A percentile compares a stretch with the other conserved stretches of the same genome.
Conservation (phyloP, 352 stramenopile genomes). For the Pythium aristosporum region DNA sequence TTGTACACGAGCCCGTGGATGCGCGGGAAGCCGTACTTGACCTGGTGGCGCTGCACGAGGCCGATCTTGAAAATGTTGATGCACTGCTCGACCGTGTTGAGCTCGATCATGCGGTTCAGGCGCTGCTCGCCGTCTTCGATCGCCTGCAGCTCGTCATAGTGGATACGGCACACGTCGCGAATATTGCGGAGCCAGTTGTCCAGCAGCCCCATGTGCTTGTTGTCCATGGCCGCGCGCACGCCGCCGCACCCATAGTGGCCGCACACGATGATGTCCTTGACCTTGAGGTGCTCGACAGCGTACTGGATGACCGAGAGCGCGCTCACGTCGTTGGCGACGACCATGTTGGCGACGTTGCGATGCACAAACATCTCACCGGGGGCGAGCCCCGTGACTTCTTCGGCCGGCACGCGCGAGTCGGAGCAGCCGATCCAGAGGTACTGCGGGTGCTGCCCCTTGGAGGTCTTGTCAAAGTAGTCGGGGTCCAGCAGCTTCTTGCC, state of each 20-base stretch:
- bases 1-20: slow-evolving; percentile 89
- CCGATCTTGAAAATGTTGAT: slow-evolving; percentile 91
- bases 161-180: slow-evolving; percentile 86
- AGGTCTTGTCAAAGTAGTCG: slow-evolving; percentile 53
- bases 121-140: slow-evolving; percentile 83
- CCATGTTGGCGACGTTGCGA: slow-evolving; percentile 72
- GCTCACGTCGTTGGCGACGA: slow-evolving; percentile 39
- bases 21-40: slow-evolving; percentile 85
- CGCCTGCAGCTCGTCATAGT: slow-evolving; percentile 79
- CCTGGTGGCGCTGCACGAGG: slow-evolving; percentile 81
- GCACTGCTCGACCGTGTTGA: slow-evolving; percentile 89
- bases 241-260: slow-evolving; percentile 88
- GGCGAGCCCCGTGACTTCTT: slow-evolving; percentile 62
- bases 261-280: slow-evolving; percentile 87
- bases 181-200: slow-evolving; percentile 94
- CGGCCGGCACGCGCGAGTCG: slow-evolving; percentile 63
- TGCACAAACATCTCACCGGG: slow-evolving; percentile 76
- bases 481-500: slow-evolving; percentile 40
- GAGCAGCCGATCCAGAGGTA: slow-evolving; percentile 79
- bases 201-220: slow-evolving; percentile 76
- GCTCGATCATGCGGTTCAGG: slow-evolving; percentile 74
- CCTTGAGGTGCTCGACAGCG: slow-evolving; percentile 79
- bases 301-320: slow-evolving; percentile 39
- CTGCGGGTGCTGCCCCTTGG: slow-evolving; percentile 54
- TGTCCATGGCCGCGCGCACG: slow-evolving; percentile 69